phyloP scores from a whole-genome alignment of 139 green algal species.

The Spirogloea muscicola region DNA sequence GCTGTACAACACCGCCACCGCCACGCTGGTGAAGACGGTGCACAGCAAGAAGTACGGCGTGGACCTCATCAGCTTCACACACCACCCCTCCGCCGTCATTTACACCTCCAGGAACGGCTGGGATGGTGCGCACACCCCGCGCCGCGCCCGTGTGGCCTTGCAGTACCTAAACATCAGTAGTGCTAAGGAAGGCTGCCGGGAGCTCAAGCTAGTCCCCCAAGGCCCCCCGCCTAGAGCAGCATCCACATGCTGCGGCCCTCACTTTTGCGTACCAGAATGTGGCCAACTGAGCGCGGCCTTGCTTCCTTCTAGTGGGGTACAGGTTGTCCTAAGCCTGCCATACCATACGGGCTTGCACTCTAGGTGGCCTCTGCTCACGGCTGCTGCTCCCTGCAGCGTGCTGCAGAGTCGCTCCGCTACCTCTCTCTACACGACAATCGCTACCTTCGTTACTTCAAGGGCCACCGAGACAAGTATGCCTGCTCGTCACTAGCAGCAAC shows the following conservation, averaged over 20 bases:
- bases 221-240: too few species aligned
- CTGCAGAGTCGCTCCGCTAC: slow-evolving; percentile 71
- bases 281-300: background rate
- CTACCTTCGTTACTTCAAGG: slow-evolving; percentile 80
- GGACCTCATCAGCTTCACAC: slow-evolving; percentile 73
- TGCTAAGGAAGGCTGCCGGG: too few species aligned
- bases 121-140: slow-evolving; percentile 26
- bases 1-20: slow-evolving; percentile 72
- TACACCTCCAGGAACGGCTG: slow-evolving; percentile 75
- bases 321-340: too few species aligned
- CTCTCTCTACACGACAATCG: slow-evolving; percentile 75
- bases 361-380: too few species aligned
- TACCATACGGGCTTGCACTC: too few species aligned
- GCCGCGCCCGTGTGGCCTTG: too few species aligned
- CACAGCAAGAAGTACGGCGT: slow-evolving; percentile 81
- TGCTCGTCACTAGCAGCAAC: background rate
- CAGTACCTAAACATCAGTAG: too few species aligned
- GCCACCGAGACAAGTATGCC: slow-evolving; percentile 64
- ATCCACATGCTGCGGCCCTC: background rate
- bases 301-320: too few species aligned
- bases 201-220: too few species aligned
- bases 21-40: slow-evolving; percentile 55
- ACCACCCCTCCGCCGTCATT: slow-evolving; percentile 64
- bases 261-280: background rate
- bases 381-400: background rate